Evolutionary conservation across 371 early-diverging fungal species (phyloP).

Genomic region (Syncephalastrum monosporum): DNA sequence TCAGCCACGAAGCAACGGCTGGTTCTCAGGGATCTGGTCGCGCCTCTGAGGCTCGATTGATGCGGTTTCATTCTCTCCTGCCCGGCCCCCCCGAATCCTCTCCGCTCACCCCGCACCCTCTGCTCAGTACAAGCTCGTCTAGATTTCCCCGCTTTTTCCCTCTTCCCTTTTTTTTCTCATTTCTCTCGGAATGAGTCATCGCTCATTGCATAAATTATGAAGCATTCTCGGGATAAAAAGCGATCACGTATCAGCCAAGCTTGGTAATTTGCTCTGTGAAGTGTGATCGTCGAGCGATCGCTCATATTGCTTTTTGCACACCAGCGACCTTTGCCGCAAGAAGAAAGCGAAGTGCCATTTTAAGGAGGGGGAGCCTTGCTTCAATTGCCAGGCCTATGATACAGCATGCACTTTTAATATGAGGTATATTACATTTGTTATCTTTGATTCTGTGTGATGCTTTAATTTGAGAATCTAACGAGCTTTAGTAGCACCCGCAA

Average conservation of each 20-base stretch:
- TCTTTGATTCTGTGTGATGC: background rate
- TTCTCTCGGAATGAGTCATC: too few species aligned
- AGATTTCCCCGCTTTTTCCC: too few species aligned
- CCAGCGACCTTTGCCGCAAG: slow-evolving; percentile 36
- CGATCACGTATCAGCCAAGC: slow-evolving; percentile 19
- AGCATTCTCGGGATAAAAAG: too few species aligned
- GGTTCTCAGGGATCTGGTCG: slow-evolving; percentile 41
- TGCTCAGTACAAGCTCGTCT: too few species aligned
- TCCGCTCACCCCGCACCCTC: background rate
- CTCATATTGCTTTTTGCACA: background rate
- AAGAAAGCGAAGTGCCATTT: slow-evolving; percentile 37
- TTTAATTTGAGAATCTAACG: background rate
- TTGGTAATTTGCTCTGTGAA: slow-evolving; percentile 14
- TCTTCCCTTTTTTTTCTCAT: too few species aligned
- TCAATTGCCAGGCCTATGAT: slow-evolving; percentile 25
- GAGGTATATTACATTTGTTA: slow-evolving; percentile 20
- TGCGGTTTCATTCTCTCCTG: slow-evolving; percentile 1
- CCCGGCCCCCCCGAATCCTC: background rate
- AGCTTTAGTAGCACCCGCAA: slow-evolving; percentile 19
- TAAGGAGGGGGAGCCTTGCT: slow-evolving; percentile 24
- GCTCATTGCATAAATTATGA: too few species aligned
- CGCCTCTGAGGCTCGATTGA: slow-evolving; percentile 18
- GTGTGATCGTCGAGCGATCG: background rate
- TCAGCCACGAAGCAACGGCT: slow-evolving; percentile 16
- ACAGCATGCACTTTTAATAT: slow-evolving; percentile 2